Base-by-base conservation (phyloP, 805 yeast species). In the Clavispora santaluciae region DNA sequence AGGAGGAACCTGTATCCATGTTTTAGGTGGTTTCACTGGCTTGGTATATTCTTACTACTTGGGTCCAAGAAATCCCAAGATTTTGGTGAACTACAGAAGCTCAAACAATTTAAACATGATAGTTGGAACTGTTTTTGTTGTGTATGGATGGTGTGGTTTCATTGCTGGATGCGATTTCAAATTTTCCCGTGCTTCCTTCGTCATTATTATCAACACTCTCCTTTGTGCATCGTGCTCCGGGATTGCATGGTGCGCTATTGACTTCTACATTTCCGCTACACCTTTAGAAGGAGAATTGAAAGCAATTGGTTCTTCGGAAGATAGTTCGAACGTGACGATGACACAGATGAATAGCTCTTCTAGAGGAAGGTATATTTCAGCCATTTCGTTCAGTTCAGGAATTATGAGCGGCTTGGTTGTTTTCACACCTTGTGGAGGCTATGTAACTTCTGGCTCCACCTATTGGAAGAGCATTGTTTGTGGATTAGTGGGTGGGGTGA, bases 21-120 rank as follows among this genome's bases (percentile, higher is more conserved):
- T 68, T 24, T 72, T 68, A 4, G 63, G 72, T 48, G 75, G 75
- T n/a, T 67, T 68, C 40, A 69, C 75, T 8, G 59, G 68, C 3
- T 57, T 69, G 39, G 72, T 72, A 3, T 69, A 69, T 42, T 67
- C 72, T 10, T 68, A 63, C 45, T 57, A 63, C 16, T 51, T 69
- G 40, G 75, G 75, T 1, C 72, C 73, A 9, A 53, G 75, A 38
- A 68, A 68, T 39, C 61, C 71, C 1, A 64, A 62, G 40, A 44
- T 66, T 7, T 54, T 68, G 6, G 52, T 55, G 46, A 55, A 68
- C 36, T 69, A 69, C 46, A 50, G 68, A 24, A 59, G 59, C 38
- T 57, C 70, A 13, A 68, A 60, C 43, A 60, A 60, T 22, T 63
- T 64, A 5, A 54, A 50, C 31, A 58, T 68, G 13, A 36, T 66